These are phyloP conservation scores for Sporothrix pallida DNA, from an alignment of 2,329 filamentous ascomycete genomes.

Conservation along the genomic window DNA sequence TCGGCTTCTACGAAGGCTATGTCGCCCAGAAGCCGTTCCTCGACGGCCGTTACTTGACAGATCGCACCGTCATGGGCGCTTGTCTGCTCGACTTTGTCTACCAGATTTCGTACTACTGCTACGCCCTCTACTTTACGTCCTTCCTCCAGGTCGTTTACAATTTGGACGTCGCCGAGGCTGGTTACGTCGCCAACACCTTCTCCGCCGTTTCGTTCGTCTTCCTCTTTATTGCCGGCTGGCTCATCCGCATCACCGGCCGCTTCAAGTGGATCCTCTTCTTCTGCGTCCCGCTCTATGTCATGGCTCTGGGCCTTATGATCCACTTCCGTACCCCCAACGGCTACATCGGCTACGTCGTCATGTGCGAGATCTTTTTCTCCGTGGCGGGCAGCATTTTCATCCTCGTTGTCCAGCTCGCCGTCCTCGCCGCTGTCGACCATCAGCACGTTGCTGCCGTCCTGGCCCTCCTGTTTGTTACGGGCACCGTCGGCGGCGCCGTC, in stretches of 20 bases:
- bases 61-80: constrained; percentile 59
- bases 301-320: constrained; percentile 61
- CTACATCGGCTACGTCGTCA: constrained; percentile 58
- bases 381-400: constrained; percentile 28
- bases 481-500: constrained; percentile 63
- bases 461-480: constrained; percentile 44
- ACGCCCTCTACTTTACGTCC: constrained; percentile 57
- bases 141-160: constrained; percentile 59
- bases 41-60: constrained; percentile 50
- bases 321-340: constrained; percentile 59
- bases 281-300: constrained; percentile 60
- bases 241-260: constrained; percentile 55
- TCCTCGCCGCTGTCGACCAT: constrained; percentile 29
- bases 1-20: constrained; percentile 61
- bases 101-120: constrained; percentile 34
- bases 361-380: constrained; percentile 59
- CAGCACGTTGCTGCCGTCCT: constrained; percentile 30
- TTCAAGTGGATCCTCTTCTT: constrained; percentile 55
- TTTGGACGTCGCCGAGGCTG: constrained; percentile 55
- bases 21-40: constrained; percentile 60
- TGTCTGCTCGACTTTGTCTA: constrained; percentile 50
- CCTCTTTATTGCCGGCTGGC: constrained; percentile 52
- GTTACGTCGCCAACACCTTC: constrained; percentile 56
- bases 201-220: constrained; percentile 48
- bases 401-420: constrained; percentile 27